Evolutionary conservation across 202 grass and related monocot genomes (phyloP).

Genomic region (Zoysia matrella): DNA sequence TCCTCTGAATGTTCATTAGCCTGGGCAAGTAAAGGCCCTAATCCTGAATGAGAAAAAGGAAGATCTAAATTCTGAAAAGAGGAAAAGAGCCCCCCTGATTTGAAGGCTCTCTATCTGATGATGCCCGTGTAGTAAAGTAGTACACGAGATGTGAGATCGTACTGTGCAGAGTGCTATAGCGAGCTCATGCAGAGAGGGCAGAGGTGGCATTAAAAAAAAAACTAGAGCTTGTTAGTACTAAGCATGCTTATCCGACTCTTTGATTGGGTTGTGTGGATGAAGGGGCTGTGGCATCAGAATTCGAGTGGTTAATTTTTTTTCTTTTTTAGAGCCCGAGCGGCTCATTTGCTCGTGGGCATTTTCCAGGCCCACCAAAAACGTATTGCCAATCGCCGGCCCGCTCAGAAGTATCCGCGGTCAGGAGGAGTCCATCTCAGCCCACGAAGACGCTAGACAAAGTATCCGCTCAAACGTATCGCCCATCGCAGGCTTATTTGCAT

Average conservation of each 20-base stretch:
- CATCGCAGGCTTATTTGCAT: no score
- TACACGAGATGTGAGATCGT: slow-evolving; percentile 2
- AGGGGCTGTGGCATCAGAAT: no score
- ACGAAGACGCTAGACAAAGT: no score
- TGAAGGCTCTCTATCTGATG: background rate
- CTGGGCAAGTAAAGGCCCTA: slow-evolving; percentile 21
- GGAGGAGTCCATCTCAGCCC: no score
- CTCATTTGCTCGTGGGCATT: no score
- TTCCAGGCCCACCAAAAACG: no score
- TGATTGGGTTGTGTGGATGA: slow-evolving; percentile 35
- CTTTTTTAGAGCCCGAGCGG: no score
- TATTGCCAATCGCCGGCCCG: no score
- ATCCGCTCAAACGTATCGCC: no score
- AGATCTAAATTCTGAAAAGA: background rate
- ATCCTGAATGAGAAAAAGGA: background rate
- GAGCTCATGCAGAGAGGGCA: slow-evolving; percentile 36
- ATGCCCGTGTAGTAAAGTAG: background rate
- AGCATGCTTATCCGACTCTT: slow-evolving; percentile 47
- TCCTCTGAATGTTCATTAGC: background rate
- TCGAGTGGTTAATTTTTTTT: no score
- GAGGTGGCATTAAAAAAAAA: slow-evolving; percentile 18
- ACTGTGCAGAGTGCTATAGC: background rate
- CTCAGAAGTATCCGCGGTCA: no score
- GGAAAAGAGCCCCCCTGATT: background rate
- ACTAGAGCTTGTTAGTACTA: slow-evolving; percentile 15